phyloP scores from a whole-genome alignment of 2,329 filamentous ascomycete genomes.

The Aspergillus sp. region DNA sequence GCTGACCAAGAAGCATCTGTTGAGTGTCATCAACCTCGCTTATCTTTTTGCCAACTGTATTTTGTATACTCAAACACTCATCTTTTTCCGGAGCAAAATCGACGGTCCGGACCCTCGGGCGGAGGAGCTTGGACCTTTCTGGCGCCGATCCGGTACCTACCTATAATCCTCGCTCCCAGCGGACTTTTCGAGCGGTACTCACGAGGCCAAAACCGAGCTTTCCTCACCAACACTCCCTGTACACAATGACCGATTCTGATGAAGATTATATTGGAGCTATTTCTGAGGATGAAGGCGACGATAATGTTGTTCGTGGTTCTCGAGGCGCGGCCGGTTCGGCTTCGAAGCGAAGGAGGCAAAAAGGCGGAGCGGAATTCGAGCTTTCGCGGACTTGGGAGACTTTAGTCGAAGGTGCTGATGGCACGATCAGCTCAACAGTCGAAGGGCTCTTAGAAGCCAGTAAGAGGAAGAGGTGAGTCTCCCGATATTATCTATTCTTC shows the following conservation, averaged over 20 bases:
- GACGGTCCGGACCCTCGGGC: conserved; percentile 22
- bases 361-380: conserved; percentile 45
- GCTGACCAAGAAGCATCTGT: background rate
- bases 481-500: background rate
- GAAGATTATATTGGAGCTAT: conserved; percentile 54
- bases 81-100: background rate
- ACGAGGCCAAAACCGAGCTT: background rate
- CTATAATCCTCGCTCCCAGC: background rate
- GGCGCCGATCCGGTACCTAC: background rate
- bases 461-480: conserved; percentile 67
- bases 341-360: conserved; percentile 40
- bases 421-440: conserved; percentile 69
- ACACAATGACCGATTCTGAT: conserved; percentile 49
- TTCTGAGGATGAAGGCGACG: conserved; percentile 46
- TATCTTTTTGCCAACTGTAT: background rate
- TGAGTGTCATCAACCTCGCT: background rate
- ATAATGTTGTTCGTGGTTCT: conserved; percentile 30
- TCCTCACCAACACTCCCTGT: background rate
- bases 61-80: background rate
- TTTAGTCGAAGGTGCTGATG: conserved; percentile 76
- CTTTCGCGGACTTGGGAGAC: conserved; percentile 61
- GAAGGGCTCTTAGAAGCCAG: conserved; percentile 76
- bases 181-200: background rate
- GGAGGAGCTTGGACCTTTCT: conserved; percentile 32
- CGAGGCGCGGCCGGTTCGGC: conserved; percentile 27